These are phyloP conservation scores for Blastomyces emzantsi DNA, from an alignment of 2,329 filamentous ascomycete genomes.

Conservation along the genomic window DNA sequence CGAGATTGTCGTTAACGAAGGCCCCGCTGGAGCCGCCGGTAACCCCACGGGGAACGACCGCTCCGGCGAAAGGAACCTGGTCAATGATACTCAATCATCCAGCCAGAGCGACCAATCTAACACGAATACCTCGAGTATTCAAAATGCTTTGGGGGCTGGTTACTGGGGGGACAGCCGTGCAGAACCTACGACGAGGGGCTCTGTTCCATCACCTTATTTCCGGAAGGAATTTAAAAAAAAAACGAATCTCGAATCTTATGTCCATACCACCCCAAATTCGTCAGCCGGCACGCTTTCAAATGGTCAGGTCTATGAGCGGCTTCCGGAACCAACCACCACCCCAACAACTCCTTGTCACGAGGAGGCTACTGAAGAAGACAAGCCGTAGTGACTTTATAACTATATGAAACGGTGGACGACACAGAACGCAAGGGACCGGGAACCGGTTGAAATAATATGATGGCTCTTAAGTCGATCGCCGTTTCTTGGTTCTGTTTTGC, in stretches of 20 bases:
- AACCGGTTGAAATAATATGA: neutral
- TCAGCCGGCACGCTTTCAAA: neutral
- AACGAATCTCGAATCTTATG: neutral
- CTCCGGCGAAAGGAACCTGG: neutral
- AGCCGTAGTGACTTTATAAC: neutral
- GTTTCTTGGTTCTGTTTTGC: neutral
- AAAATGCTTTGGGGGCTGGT: too few relatives aligned
- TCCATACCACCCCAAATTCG: neutral
- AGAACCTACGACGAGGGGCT: too few relatives aligned
- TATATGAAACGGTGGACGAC: neutral
- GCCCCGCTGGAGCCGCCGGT: too few relatives aligned
- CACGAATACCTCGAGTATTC: neutral
- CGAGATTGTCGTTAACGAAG: too few relatives aligned
- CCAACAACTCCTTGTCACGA: neutral
- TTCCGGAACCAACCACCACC: too few relatives aligned
- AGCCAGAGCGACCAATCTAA: neutral
- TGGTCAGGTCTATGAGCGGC: too few relatives aligned
- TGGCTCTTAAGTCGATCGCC: neutral
- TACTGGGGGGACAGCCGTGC: too few relatives aligned
- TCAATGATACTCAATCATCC: neutral
- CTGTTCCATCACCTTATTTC: too few relatives aligned
- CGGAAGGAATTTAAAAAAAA: too few relatives aligned
- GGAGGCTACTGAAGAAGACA: neutral
- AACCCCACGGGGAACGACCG: too few relatives aligned
- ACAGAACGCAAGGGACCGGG: too few relatives aligned